Evolutionary conservation across 768 basidiomycete genomes (phyloP).

Genomic region (Mrakia blollopis): DNA sequence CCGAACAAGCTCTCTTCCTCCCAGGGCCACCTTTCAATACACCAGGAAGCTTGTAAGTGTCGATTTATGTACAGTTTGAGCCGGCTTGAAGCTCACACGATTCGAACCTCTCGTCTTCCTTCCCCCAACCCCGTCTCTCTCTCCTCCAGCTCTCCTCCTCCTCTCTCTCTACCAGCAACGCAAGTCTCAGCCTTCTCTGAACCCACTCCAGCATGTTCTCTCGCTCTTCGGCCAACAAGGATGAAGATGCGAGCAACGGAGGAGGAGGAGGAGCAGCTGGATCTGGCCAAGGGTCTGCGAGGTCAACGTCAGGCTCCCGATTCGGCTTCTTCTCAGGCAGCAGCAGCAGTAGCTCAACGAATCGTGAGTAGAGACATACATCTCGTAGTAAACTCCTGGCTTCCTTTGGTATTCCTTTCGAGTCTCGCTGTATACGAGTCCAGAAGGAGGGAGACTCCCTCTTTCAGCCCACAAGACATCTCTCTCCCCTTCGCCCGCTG

Average conservation of each 20-base stretch:
- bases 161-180: background rate
- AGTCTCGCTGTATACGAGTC: too few species aligned
- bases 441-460: background rate
- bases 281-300: background rate
- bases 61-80: too few species aligned
- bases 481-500: background rate
- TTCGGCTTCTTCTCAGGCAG: background rate
- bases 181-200: background rate
- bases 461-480: background rate
- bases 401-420: too few species aligned
- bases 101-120: too few species aligned
- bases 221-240: background rate
- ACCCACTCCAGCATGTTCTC: background rate
- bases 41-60: too few species aligned
- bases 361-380: background rate
- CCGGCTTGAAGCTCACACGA: too few species aligned
- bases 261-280: background rate
- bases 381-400: background rate
- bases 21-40: too few species aligned
- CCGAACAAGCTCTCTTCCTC: too few species aligned
- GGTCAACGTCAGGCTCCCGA: constrained; percentile 9
- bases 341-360: constrained; percentile 4
- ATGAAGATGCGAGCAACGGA: background rate
- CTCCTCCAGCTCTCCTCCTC: too few species aligned
- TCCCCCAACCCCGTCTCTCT: too few species aligned